Evolutionary conservation across 257 asterid species (phyloP), one percentile per base, ranked within the genome.

Genomic region (Solanum bulbocastanum): DNA sequence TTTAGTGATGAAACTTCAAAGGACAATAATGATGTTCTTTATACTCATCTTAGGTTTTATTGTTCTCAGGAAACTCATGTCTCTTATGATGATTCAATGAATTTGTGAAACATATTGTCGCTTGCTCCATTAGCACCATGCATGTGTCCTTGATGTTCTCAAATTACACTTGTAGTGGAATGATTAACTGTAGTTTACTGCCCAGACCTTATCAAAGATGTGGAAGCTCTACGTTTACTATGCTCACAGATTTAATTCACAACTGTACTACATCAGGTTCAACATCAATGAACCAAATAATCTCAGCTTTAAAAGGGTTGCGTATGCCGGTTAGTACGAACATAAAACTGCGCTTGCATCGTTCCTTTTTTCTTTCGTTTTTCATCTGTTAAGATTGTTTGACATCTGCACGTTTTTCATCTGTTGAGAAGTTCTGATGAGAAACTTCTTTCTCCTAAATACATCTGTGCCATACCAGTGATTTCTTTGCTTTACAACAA

Each of bases 51-150:
- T 30, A 46, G 68, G 5, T 46, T 69, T 88, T 66, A 71, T 84
- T 85, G 87, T 79, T 90, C 65, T 56, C 95, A 95, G 98, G 98
- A 52, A 78, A 94, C 97, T 87, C 89, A 94, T 85, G 95, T 94
- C 81, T 79, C 93, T 33, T 95, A 94, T 62, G 96, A 96, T 74
- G 92, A 95, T 89, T 93, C 93, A 79, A 95, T 95, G 96, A 94
- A 96, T 91, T 90, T 96, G 90, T 91, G 98, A 85, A 96, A 96
- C 90, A 94, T 95, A 87, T 96, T 98, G 98, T 52, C n/a, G 9
- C 60, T 49, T 15, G 9, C 22, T 15, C 60, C 9, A 49, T 88
- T 92, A 92, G 91, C 95, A 40, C 98, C 98, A 89, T 98, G 99
- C 94, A 91, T 90, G 85, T 87, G 71, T 37, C 75, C 58, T 49